Base-by-base conservation (phyloP, 345 rosid species). In the Physaria fendleri region DNA sequence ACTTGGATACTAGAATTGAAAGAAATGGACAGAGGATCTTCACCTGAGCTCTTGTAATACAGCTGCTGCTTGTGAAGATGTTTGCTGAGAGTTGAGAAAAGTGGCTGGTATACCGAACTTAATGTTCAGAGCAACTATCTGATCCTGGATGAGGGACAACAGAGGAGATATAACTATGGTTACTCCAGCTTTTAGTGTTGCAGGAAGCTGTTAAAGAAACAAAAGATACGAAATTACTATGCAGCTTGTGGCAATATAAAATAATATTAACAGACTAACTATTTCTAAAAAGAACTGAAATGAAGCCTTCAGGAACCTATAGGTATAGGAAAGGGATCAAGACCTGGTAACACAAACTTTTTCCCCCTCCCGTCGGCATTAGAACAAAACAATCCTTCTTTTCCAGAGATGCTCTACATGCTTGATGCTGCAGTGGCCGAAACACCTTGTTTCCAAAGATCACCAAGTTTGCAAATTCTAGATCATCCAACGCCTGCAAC, bases 341-440 rank as follows among this genome's bases (percentile, higher is more conserved):
- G 4, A 88, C 89, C 97, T 88, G 89, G 78, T 80, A 92, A 73
- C 97, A 86, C 49, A 93, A 66, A 73, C 97, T 93, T 78, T 89
- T 86, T 8, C 97, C 95, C 29, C 99, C 95, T 69, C 99, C 90
- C 0, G 91, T 89, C 1, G 95, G 97, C 95, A 93, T 79, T 28
- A 89, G 85, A 62, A 88, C 51, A 75, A 88, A 92, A 62, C 94
- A 88, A 69, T 88, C 97, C 69, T 70, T 78, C 65, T 77, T 88
- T 29, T 74, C 79, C 62, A 83, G 6, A 16, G 80, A 83, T 49
- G 95, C 86, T 73, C 71, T 77, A 71, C 99, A 93, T 41, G 85
- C 91, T 78, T 83, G 81, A 77, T 80, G 89, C 79, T 82, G 91
- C 85, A 83, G 56, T 8, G 94, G 86, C 21, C 94, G 67, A 65